These are phyloP conservation scores for Ceratocystis huliohia DNA, from an alignment of 2,329 filamentous ascomycete species.

Conservation along the genomic window DNA sequence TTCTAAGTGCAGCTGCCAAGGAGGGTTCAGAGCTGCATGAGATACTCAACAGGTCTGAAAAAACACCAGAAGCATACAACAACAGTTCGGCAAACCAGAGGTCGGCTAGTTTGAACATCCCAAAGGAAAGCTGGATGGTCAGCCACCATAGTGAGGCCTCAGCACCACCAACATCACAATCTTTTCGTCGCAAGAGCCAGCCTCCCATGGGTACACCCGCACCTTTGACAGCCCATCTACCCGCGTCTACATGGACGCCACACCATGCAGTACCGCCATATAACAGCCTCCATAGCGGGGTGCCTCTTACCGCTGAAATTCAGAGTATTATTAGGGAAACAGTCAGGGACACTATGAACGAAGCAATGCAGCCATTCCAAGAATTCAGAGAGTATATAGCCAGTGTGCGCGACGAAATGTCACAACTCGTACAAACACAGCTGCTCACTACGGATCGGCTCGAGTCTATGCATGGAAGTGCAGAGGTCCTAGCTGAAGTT, in stretches of 20 bases:
- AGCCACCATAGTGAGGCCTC: neutral
- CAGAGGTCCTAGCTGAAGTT: neutral
- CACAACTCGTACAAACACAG: neutral
- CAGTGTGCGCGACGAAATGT: neutral
- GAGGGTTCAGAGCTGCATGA: conserved; percentile 23
- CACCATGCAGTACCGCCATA: neutral
- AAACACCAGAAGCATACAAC: neutral
- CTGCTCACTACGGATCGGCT: neutral
- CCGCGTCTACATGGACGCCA: neutral
- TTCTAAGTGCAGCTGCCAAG: conserved; percentile 24
- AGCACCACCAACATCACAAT: neutral
- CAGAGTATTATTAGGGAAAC: neutral
- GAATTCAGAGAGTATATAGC: neutral
- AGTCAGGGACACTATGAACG: neutral
- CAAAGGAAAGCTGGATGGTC: neutral
- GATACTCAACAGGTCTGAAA: neutral
- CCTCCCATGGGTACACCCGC: neutral
- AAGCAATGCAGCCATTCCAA: conserved; percentile 10
- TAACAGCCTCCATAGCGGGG: neutral
- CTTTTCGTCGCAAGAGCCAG: neutral
- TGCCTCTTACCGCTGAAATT: neutral
- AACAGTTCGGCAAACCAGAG: neutral
- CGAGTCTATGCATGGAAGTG: neutral
- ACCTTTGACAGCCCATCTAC: neutral
- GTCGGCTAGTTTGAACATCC: neutral